Base-by-base conservation (phyloP, 345 rosid genomes). In the Ceriops tagal region DNA sequence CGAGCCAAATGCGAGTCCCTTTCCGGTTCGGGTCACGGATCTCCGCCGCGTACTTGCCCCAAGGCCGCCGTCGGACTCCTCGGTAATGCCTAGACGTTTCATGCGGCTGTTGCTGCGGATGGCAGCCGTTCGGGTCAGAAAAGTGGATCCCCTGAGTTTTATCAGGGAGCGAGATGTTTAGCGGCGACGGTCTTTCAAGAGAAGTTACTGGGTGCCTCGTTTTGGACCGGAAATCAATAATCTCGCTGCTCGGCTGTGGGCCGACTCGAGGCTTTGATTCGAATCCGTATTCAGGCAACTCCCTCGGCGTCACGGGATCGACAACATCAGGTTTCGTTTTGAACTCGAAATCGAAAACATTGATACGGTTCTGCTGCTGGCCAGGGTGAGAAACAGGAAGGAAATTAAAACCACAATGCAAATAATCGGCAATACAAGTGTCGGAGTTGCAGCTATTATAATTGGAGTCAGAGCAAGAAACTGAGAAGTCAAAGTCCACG, bases 41-140 rank as follows among this genome's bases (percentile, higher is more conserved):
- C 89, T 93, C 98, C 53, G 98, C 97, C 6, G 97, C 98, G 78
- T 82, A 93, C 78, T 89, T 93, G 6, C 98, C 98, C 98, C 98
- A 93, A 47, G 98, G 96, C 78, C 97, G 80, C 73, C 68, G 82
- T 68, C 97, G 79, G 65, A 93, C 97, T 35, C 98, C 98, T 80
- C 98, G 85, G 82, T 89, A 91, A 61, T 84, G 97, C 82, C 66
- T 78, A 68, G 74, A 27, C 24, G 58, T 53, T 37, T 53, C 66
- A 60, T 20, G 72, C 8, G 70, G 66, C 71, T 65, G 77, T 35
- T 64, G 10, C 39, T 51, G 24, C 34, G 28, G 46, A 37, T 71
- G 37, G 9, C 9, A 3, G 49, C 49, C 4, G 19, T 43, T 62
- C 15, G 66, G 64, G 28, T 66, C 58, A n/a, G 73, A 55, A 68